These are phyloP conservation scores for Curvularia hawaiiensis DNA, from an alignment of 2,329 filamentous ascomycete genomes.

Conservation along the genomic window DNA sequence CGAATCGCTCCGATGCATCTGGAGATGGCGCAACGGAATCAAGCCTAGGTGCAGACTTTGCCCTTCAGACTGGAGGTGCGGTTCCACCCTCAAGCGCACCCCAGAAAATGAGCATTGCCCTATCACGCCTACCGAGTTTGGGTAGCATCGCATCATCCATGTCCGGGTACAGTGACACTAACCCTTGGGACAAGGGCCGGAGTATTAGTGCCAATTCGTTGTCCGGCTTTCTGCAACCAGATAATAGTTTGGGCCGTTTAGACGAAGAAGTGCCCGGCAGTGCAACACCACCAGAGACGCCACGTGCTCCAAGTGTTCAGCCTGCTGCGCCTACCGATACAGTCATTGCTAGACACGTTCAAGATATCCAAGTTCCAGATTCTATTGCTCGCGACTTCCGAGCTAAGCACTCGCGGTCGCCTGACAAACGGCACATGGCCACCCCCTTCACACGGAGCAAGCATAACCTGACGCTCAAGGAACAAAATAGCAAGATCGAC, in stretches of 20 bases:
- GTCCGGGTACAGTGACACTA: constrained; percentile 58
- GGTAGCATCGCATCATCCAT: constrained; percentile 85
- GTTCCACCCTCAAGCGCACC: constrained; percentile 54
- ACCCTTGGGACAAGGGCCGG: constrained; percentile 50
- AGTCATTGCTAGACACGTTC: constrained; percentile 83
- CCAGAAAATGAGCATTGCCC: constrained; percentile 57
- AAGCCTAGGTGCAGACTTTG: constrained; percentile 78
- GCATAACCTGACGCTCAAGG: constrained; percentile 78
- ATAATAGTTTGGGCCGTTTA: constrained; percentile 60
- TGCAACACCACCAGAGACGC: constrained; percentile 67
- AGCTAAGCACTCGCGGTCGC: constrained; percentile 69
- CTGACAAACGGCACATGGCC: constrained; percentile 59
- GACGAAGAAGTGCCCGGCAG: constrained; percentile 62
- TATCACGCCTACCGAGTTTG: constrained; percentile 81
- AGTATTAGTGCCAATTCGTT: constrained; percentile 47
- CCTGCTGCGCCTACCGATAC: constrained; percentile 78
- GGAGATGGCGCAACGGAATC: constrained; percentile 73
- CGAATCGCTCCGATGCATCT: constrained; percentile 59
- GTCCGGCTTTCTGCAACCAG: constrained; percentile 41
- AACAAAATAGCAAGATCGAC: constrained; percentile 97
- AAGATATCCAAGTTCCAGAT: constrained; percentile 88
- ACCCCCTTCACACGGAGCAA: constrained; percentile 48
- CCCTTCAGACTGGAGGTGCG: constrained; percentile 80
- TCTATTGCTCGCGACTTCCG: constrained; percentile 86
- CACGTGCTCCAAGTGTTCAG: constrained; percentile 61